Evolutionary conservation across 257 asterid species (phyloP).

Genomic region (Eustoma russellianum): DNA sequence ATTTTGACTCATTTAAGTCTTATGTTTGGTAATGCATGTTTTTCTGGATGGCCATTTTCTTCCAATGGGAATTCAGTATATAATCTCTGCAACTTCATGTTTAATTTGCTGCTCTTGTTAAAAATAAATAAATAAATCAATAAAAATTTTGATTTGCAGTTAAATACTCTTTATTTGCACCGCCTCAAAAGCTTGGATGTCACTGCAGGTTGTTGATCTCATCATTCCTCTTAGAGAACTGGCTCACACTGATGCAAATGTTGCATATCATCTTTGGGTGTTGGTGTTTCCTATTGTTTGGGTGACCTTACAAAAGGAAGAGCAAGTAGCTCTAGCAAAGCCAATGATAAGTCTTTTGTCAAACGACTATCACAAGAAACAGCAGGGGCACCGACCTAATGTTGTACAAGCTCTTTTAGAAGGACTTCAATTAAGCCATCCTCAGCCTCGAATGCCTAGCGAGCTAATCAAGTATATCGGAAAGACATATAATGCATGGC

Average conservation of each 20-base stretch:
- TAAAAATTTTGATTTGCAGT: too few relatives aligned
- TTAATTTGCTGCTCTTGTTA: too few relatives aligned
- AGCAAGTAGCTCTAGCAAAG: slow-evolving; percentile 92
- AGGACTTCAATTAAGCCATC: slow-evolving; percentile 97
- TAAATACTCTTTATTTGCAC: too few relatives aligned
- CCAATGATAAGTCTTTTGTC: slow-evolving; percentile 92
- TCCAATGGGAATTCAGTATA: too few relatives aligned
- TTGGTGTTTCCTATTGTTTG: slow-evolving; percentile 98
- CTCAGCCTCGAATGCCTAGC: slow-evolving; percentile 99
- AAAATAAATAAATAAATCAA: too few relatives aligned
- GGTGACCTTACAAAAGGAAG: slow-evolving; percentile 97
- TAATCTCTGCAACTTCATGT: too few relatives aligned
- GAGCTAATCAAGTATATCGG: slow-evolving; percentile 94
- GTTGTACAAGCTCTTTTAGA: slow-evolving; percentile 98
- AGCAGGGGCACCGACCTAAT: slow-evolving; percentile 87
- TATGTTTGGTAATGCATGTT: too few relatives aligned
- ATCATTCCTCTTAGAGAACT: slow-evolving; percentile 89
- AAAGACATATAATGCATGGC: slow-evolving; percentile 98
- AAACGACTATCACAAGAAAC: slow-evolving; percentile 96
- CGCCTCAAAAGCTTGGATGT: background rate
- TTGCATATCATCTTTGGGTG: slow-evolving; percentile 96
- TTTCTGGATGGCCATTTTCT: too few relatives aligned
- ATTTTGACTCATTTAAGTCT: too few relatives aligned
- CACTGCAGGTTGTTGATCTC: slow-evolving; percentile 77
- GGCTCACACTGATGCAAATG: slow-evolving; percentile 91